Evolutionary conservation across 257 asterid genomes (phyloP), one percentile per base, ranked within the genome.

Genomic region (Gardenia jasminoides): DNA sequence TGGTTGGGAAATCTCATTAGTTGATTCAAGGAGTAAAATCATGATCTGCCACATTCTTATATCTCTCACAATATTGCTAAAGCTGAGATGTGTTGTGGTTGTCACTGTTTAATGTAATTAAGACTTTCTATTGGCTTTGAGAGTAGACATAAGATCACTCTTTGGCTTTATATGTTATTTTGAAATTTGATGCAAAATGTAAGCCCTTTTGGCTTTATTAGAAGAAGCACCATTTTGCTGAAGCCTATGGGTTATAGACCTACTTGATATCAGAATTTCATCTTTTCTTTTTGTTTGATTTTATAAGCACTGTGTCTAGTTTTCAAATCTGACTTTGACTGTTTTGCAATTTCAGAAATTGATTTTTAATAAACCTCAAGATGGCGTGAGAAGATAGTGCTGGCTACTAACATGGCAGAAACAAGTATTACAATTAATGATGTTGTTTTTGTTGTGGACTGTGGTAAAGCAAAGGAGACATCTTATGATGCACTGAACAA

Each of bases 321-420:
- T 44, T 50, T 20, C 61, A 17, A 31, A 33, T 52, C n/a, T 9
- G 26, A 54, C 50, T 67, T 61, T 33, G 75, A 10, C 65, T 54
- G 44, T 47, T 74, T 75, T 36, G 67, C 24, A 74, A 79, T 48
- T 9, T 48, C 94, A 94, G 99, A 91, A 86, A 84, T 82, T 90
- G 82, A 93, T 94, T 73, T 94, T 94, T 87, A 90, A 89, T 85
- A 87, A 83, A 85, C 95, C 99, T 69, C 87, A 80, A 85, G 93
- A 82, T 73, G 97, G 98, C 77, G 84, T 90, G 64, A 90, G 98
- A 94, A 94, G 88, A 90, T 94, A 70, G 94, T 94, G 48, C 81
- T 94, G 59, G 90, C 99, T 83, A 94, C 99, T 75, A 94, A 94
- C 82, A 94, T 94, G 85, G 97, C 99, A 79, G 99, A 94, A 89